Percentiles rank a stretch among this genome's conserved stretches.
Evolutionary conservation across 768 basidiomycete genomes (phyloP).

Genomic region (Dioszegia hungarica): DNA sequence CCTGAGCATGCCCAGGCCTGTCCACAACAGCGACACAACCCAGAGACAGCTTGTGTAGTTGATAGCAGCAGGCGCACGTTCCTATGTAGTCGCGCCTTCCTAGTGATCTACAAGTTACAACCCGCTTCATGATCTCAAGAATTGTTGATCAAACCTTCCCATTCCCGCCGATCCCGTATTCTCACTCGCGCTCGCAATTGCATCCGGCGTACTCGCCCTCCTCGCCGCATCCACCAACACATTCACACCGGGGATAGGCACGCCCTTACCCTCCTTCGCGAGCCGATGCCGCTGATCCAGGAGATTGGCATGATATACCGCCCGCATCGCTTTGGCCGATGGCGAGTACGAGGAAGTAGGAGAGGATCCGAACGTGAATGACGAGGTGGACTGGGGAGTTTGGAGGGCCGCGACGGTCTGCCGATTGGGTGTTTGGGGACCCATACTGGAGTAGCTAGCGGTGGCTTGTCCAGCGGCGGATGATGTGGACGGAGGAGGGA

Average conservation of each 20-base stretch:
- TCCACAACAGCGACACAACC: no score
- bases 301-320: constrained; percentile 33
- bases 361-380: not conserved
- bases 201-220: constrained; percentile 1
- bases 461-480: not conserved
- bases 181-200: no score
- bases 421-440: not conserved
- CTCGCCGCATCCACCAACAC: constrained; percentile 1
- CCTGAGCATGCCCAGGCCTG: no score
- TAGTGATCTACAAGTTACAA: no score
- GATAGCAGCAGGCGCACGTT: no score
- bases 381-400: not conserved
- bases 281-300: constrained; percentile 12
- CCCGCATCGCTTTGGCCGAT: constrained; percentile 27
- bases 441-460: not conserved
- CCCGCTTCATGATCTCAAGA: not conserved
- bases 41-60: no score
- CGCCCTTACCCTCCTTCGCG: not conserved
- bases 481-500: not conserved
- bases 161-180: not conserved
- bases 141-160: not conserved
- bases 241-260: constrained; percentile 7
- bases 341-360: constrained; percentile 8
- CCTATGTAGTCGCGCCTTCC: no score
- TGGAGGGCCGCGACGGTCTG: not conserved